These are phyloP conservation scores for Piromyces finnis DNA, from an alignment of 192 early-diverging fungal species.

Conservation along the genomic window DNA sequence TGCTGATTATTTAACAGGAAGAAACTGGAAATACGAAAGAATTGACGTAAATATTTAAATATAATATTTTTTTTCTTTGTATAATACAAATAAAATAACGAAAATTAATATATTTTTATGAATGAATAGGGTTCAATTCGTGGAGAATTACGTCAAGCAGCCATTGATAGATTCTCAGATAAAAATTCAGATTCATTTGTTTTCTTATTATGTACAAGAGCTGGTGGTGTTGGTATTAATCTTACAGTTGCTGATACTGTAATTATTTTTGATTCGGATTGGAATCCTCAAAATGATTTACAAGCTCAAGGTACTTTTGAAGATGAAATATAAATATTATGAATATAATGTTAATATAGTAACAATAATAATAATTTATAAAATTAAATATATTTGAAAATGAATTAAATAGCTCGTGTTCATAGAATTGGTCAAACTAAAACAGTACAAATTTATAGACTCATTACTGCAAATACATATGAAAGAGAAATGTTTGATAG, in stretches of 20 bases:
- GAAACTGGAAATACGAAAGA: conserved; percentile 53
- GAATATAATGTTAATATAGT: neutral
- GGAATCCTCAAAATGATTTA: conserved; percentile 82
- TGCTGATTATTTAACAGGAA: conserved; percentile 59
- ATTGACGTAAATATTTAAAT: conserved; percentile 49
- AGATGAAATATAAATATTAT: too few species aligned
- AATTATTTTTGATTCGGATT: conserved; percentile 74
- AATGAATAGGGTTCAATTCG: conserved; percentile 26
- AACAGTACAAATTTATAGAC: conserved; percentile 55
- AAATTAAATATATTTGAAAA: too few species aligned
- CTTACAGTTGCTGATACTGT: conserved; percentile 71
- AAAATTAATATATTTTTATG: too few species aligned
- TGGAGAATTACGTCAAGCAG: conserved; percentile 62
- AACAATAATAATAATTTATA: neutral
- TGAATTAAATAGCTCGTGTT: conserved; percentile 21
- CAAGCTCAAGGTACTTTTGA: conserved; percentile 57
- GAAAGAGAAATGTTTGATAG: conserved; percentile 82
- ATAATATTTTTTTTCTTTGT: too few species aligned
- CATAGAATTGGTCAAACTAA: conserved; percentile 83
- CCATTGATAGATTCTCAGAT: conserved; percentile 64
- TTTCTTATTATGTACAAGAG: conserved; percentile 67
- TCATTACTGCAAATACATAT: conserved; percentile 67
- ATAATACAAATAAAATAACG: too few species aligned
- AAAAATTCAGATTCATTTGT: conserved; percentile 60
- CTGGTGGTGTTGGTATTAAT: conserved; percentile 79